phyloP scores from a whole-genome alignment of 2,329 filamentous ascomycete genomes.

The Penicillium verrucosum region DNA sequence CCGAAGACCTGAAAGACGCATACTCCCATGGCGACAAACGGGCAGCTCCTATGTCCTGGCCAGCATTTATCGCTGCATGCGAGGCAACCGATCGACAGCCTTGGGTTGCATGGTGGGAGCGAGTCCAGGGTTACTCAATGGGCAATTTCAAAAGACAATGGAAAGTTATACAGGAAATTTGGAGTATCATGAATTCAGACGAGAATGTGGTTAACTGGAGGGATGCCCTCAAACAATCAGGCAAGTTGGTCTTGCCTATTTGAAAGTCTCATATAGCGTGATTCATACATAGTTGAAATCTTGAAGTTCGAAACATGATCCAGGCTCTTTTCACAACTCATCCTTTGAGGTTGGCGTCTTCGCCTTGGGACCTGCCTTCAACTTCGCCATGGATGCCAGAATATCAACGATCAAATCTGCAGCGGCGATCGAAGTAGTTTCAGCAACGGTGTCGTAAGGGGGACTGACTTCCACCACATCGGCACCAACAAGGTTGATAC shows the following conservation, averaged over 20 bases:
- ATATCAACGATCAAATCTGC: slow-evolving; percentile 32
- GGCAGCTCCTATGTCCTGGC: slow-evolving; percentile 23
- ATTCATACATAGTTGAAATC: not conserved
- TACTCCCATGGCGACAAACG: slow-evolving; percentile 11
- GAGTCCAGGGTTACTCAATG: slow-evolving; percentile 18
- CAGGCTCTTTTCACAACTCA: not conserved
- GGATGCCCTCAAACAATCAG: slow-evolving; percentile 15
- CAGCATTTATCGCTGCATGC: slow-evolving; percentile 23
- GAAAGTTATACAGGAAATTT: slow-evolving; percentile 19
- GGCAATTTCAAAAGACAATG: slow-evolving; percentile 22
- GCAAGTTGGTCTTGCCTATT: slow-evolving; percentile 17
- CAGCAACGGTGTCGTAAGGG: slow-evolving; percentile 21
- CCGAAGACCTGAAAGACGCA: slow-evolving; percentile 17
- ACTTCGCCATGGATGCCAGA: slow-evolving; percentile 28
- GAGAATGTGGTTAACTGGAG: slow-evolving; percentile 14
- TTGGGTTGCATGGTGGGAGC: slow-evolving; percentile 22
- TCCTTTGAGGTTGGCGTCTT: not conserved
- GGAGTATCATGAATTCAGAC: slow-evolving; percentile 17
- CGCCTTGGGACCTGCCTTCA: not conserved
- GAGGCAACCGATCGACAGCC: slow-evolving; percentile 14
- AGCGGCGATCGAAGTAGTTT: slow-evolving; percentile 29
- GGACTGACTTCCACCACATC: slow-evolving; percentile 49
- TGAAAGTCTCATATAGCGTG: slow-evolving; percentile 5
- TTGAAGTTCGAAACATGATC: not conserved
- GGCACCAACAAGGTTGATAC: slow-evolving; percentile 21